phyloP scores from a whole-genome alignment of 2,329 filamentous ascomycete species.

The Curvularia verruculosa region DNA sequence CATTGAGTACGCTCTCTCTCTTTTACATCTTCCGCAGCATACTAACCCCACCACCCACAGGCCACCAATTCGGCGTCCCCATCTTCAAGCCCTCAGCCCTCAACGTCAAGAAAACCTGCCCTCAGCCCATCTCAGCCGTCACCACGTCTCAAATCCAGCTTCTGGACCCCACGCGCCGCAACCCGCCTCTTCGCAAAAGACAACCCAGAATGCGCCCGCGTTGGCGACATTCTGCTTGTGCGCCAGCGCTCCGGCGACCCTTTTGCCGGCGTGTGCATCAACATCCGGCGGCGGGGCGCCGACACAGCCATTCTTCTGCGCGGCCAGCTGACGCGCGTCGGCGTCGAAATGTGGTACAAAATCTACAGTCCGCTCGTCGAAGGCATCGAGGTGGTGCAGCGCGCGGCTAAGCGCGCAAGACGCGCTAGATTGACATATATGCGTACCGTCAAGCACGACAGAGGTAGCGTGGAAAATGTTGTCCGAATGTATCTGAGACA shows the following conservation, averaged over 20 bases:
- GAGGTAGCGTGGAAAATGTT: constrained; percentile 48
- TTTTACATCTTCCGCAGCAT: background rate
- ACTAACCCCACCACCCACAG: constrained; percentile 15
- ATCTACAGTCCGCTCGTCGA: constrained; percentile 88
- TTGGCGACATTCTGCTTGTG: constrained; percentile 90
- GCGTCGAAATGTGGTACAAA: constrained; percentile 98
- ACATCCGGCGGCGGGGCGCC: constrained; percentile 81
- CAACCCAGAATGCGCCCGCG: constrained; percentile 78
- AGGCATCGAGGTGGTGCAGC: constrained; percentile 92
- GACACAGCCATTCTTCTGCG: constrained; percentile 88
- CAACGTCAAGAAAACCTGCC: constrained; percentile 62
- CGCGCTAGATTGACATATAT: constrained; percentile 90
- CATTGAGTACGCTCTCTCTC: constrained; percentile 22
- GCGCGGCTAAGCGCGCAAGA: constrained; percentile 80
- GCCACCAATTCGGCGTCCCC: constrained; percentile 54
- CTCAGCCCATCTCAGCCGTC: constrained; percentile 72
- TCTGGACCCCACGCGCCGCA: constrained; percentile 85
- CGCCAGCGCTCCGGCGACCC: constrained; percentile 85
- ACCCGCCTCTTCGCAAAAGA: constrained; percentile 78
- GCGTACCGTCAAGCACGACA: constrained; percentile 58
- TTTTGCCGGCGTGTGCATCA: constrained; percentile 86
- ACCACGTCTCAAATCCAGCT: constrained; percentile 70
- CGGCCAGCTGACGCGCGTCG: constrained; percentile 82
- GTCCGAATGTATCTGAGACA: constrained; percentile 46
- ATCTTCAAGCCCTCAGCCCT: constrained; percentile 59